Evolutionary conservation across 208 protist genomes (phyloP), one percentile per base, ranked within the genome.

Genomic region (Acanthamoeba rhysodes): DNA sequence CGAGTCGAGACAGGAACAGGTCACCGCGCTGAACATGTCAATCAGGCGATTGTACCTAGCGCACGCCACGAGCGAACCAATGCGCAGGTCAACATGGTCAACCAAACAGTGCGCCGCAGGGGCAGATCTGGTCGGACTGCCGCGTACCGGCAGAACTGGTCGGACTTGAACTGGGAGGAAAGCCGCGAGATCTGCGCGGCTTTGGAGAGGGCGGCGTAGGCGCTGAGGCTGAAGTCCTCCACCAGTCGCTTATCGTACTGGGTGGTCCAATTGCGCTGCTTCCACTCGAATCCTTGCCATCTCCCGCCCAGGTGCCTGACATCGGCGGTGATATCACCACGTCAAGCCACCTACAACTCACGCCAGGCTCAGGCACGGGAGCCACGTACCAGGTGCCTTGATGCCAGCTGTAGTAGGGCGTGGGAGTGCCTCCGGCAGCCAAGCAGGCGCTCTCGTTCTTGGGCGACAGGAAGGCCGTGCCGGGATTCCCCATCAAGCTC

Each of bases 261-360:
- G 4, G 80, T 88, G 2, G 80, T 88, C 80, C 80, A 88, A 16
- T 88, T 88, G 45, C 80, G 80, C 29, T 55, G 50, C 80, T 88
- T 88, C 80, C 80, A 88, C 50, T 88, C 80, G 50, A 88, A 88
- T 2, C 80, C 80, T 45, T 88, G 80, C 80, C 80, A 88, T 24
- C 80, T 27, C 10, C 80, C 80, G 29, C 80, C 50, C 4, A 22
- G 0, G 29, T 88, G 14, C 80, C 80, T 88, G 80, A 18, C 74
- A 84, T 27, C 14, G 9, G 16, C 50, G 59, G 10, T 9, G 18
- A 6, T 7, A 6, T 68, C 18, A 68, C 0, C 27, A n/a, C 5
- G 27, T 24, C n/a, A 6, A 22, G 20, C 24, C 8, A 27, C 16
- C 27, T 4, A n/a, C 27, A 2, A 22, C 24, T 12, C 27, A 12